phyloP scores from a whole-genome alignment of 495 filamentous ascomycete genomes.

The Penicillium turbatum region DNA sequence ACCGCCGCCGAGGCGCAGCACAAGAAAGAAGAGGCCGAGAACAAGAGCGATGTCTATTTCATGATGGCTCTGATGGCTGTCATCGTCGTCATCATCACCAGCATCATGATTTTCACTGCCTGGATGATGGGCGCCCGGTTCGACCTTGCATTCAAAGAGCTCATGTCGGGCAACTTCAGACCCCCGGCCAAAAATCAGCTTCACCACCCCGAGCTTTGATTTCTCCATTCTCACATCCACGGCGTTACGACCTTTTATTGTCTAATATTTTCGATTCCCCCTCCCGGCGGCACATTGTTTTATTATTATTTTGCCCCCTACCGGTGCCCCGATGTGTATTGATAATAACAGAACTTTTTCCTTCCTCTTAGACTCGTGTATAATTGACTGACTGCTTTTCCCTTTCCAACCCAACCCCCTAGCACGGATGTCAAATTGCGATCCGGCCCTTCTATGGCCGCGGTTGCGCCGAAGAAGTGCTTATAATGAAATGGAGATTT shows the following conservation, averaged over 20 bases:
- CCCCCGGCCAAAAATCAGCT: constrained; percentile 23
- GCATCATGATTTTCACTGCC: constrained; percentile 63
- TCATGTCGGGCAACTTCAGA: constrained; percentile 47
- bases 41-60: constrained; percentile 56
- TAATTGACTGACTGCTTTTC: neutral
- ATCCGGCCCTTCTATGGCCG: constrained; percentile 75
- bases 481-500: constrained; percentile 46
- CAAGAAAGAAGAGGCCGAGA: constrained; percentile 46
- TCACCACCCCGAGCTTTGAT: constrained; percentile 23
- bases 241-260: constrained; percentile 35
- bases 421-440: constrained; percentile 99
- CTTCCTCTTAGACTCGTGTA: neutral
- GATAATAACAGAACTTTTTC: constrained; percentile 31
- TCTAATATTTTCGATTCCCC: constrained; percentile 31
- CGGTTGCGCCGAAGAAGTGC: constrained; percentile 89
- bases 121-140: constrained; percentile 66
- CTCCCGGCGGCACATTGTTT: constrained; percentile 27
- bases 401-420: constrained; percentile 1
- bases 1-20: constrained; percentile 42
- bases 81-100: constrained; percentile 57
- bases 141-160: constrained; percentile 55
- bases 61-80: constrained; percentile 57
- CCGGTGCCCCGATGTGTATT: constrained; percentile 29
- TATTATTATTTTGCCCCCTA: constrained; percentile 21
- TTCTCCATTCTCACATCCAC: constrained; percentile 15